phyloP scores from a whole-genome alignment of 768 basidiomycete species.

The Gymnopilus junonius region DNA sequence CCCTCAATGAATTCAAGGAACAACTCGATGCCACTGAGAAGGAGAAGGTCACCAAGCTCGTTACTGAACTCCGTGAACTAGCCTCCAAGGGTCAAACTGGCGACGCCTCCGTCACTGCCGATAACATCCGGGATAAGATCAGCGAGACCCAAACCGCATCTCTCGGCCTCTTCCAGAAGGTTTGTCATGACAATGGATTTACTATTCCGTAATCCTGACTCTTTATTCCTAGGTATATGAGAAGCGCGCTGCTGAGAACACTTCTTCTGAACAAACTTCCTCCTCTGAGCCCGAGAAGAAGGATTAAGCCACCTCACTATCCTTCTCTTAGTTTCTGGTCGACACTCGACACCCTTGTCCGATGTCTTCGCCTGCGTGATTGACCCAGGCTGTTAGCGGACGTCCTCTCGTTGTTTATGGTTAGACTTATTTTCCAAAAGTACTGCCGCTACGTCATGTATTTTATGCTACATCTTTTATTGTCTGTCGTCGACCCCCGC shows the following conservation, averaged over 20 bases:
- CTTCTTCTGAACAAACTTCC: conserved; percentile 42
- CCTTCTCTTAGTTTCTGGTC: conserved; percentile 13
- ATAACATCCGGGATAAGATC: conserved; percentile 90
- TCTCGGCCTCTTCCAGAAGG: conserved; percentile 96
- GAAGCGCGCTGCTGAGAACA: conserved; percentile 82
- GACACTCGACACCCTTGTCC: conserved; percentile 12
- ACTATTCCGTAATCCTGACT: background rate
- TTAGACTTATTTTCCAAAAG: conserved; percentile 35
- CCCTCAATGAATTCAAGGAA: conserved; percentile 97
- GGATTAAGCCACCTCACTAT: conserved; percentile 53
- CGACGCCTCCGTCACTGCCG: conserved; percentile 81
- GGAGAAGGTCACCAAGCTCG: conserved; percentile 90
- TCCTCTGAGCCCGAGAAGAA: conserved; percentile 69
- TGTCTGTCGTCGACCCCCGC: conserved; percentile 24
- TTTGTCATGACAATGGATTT: conserved; percentile 18
- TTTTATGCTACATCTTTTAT: conserved; percentile 22
- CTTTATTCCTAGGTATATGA: conserved; percentile 67
- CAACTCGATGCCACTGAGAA: conserved; percentile 92
- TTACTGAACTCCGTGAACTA: conserved; percentile 87
- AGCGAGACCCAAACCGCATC: conserved; percentile 94
- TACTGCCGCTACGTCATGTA: conserved; percentile 21
- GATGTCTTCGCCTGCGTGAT: conserved; percentile 1
- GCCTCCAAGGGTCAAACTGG: conserved; percentile 89
- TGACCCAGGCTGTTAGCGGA: conserved; percentile 12
- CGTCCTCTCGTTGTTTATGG: conserved; percentile 27